phyloP scores from a whole-genome alignment of 2,329 filamentous ascomycete genomes.

The Fusarium udum region DNA sequence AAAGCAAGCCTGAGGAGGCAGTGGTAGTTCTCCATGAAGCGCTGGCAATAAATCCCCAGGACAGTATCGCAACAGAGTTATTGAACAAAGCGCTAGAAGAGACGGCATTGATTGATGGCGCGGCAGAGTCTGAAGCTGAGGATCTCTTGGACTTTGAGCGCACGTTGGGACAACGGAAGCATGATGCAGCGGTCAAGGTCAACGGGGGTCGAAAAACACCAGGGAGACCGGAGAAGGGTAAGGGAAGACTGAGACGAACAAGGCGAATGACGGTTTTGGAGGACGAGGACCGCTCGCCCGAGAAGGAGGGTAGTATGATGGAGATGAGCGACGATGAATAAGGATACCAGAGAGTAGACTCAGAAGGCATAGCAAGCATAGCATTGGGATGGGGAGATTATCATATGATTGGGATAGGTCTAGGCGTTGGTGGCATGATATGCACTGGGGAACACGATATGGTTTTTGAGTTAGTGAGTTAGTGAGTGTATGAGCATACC shows the following conservation, averaged over 20 bases:
- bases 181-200: constrained; percentile 53
- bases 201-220: constrained; percentile 44
- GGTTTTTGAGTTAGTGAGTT: not conserved
- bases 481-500: not conserved
- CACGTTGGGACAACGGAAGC: constrained; percentile 58
- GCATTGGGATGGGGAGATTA: constrained; percentile 9
- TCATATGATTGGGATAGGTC: constrained; percentile 22
- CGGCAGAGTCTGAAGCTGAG: constrained; percentile 58
- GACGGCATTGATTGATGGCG: constrained; percentile 58
- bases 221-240: constrained; percentile 54
- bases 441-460: not conserved
- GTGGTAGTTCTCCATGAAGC: constrained; percentile 86
- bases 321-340: constrained; percentile 66
- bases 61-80: constrained; percentile 82
- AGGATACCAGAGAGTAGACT: not conserved
- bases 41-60: constrained; percentile 79
- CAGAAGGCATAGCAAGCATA: not conserved
- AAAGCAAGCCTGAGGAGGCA: constrained; percentile 78
- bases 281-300: constrained; percentile 48
- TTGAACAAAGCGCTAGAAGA: constrained; percentile 76
- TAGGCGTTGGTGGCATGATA: constrained; percentile 27
- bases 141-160: constrained; percentile 62
- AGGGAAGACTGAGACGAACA: constrained; percentile 53
- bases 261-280: constrained; percentile 47
- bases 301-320: constrained; percentile 60